Conservation (phyloP, 1,284 basidiomycete species). For the Earliella scabrosa region DNA sequence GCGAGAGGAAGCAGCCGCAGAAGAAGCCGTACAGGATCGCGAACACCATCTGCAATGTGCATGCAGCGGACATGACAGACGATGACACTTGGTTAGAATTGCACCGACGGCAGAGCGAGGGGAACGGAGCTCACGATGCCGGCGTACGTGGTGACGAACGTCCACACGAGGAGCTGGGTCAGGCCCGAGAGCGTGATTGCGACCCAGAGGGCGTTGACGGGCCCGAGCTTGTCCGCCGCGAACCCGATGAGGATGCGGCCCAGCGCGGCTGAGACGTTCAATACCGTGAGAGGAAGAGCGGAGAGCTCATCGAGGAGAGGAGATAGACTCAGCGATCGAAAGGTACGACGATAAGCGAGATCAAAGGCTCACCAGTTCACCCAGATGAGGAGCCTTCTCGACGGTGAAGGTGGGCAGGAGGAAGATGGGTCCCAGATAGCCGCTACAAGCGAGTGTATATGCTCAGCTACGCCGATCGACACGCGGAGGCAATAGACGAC, state of each 20-base stretch:
- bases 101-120: too few relatives aligned
- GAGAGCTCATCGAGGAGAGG: conserved; percentile 10
- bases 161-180: conserved; percentile 26
- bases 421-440: conserved; percentile 24
- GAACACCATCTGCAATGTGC: conserved; percentile 25
- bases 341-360: background rate
- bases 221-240: conserved; percentile 25
- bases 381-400: conserved; percentile 16
- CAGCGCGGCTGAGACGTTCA: conserved; percentile 24
- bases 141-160: conserved; percentile 23
- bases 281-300: conserved; percentile 22
- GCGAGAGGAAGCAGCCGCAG: conserved; percentile 31
- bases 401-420: conserved; percentile 25
- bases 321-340: background rate
- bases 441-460: conserved; percentile 5
- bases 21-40: conserved; percentile 32
- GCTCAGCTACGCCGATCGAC: too few relatives aligned
- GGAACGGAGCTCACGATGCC: conserved; percentile 19
- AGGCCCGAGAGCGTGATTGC: conserved; percentile 23
- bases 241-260: conserved; percentile 24
- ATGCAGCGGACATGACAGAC: background rate
- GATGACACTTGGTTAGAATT: too few relatives aligned
- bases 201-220: conserved; percentile 24
- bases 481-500: too few relatives aligned
- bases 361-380: conserved; percentile 15